These are phyloP conservation scores for Fusarium fujikuroi DNA, from an alignment of 2,329 filamentous ascomycete genomes.

Conservation along the genomic window DNA sequence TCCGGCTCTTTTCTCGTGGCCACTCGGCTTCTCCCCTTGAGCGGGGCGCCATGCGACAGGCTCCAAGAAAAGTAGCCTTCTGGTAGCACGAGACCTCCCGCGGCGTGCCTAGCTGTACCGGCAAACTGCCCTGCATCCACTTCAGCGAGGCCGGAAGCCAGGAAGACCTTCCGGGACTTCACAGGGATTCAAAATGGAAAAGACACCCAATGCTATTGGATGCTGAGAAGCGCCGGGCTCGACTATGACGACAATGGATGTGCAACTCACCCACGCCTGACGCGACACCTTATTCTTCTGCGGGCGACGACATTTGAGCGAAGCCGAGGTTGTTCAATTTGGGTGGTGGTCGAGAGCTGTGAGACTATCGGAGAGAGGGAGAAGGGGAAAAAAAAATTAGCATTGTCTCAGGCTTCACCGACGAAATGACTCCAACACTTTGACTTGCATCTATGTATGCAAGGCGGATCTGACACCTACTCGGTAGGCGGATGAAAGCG, in stretches of 20 bases:
- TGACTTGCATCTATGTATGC: slow-evolving; percentile 30
- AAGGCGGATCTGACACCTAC: slow-evolving; percentile 41
- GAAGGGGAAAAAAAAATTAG: not conserved
- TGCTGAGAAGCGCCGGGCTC: slow-evolving; percentile 27
- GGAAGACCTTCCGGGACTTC: slow-evolving; percentile 37
- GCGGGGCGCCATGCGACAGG: slow-evolving; percentile 46
- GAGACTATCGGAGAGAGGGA: not conserved
- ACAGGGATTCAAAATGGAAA: slow-evolving; percentile 30
- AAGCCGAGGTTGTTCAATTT: slow-evolving; percentile 25
- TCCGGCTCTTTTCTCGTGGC: slow-evolving; percentile 24
- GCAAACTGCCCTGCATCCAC: slow-evolving; percentile 36
- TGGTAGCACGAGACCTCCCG: slow-evolving; percentile 39
- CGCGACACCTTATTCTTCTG: slow-evolving; percentile 30
- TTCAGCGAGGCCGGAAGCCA: slow-evolving; percentile 40
- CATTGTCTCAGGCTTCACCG: slow-evolving; percentile 43
- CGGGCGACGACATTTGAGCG: slow-evolving; percentile 23
- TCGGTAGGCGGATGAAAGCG: slow-evolving; percentile 38
- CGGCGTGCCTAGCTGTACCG: slow-evolving; percentile 33
- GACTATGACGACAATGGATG: slow-evolving; percentile 43
- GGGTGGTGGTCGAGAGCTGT: slow-evolving; percentile 7
- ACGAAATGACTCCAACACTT: slow-evolving; percentile 37
- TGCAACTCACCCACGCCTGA: slow-evolving; percentile 39
- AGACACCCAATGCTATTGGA: slow-evolving; percentile 33
- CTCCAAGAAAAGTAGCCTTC: slow-evolving; percentile 36
- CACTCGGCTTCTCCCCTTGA: slow-evolving; percentile 46